A percentile compares a stretch with the other conserved stretches of the same genome.
Conservation (phyloP, 768 basidiomycete genomes). For the Hypholoma sublateritium region DNA sequence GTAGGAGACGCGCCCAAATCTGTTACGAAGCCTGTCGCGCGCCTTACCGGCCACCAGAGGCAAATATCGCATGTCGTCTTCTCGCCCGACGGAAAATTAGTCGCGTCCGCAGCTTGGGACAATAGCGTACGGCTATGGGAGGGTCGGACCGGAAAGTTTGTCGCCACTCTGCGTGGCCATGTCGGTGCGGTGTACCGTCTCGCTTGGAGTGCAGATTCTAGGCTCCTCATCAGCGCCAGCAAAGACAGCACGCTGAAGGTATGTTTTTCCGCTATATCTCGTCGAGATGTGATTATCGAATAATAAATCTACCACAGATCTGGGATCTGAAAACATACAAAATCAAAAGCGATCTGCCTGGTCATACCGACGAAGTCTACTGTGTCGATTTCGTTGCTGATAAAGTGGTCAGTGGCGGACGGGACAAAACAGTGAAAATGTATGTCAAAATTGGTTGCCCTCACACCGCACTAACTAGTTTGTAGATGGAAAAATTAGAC, state of each 20-base stretch:
- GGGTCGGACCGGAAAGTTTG: slow-evolving; percentile 78
- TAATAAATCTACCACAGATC: slow-evolving; percentile 47
- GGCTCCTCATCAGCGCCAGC: slow-evolving; percentile 90
- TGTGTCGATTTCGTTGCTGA: slow-evolving; percentile 99
- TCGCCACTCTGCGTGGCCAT: slow-evolving; percentile 89
- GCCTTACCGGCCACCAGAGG: slow-evolving; percentile 92
- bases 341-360: slow-evolving; percentile 89
- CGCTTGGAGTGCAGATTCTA: slow-evolving; percentile 92
- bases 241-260: slow-evolving; percentile 97
- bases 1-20: slow-evolving; percentile 11
- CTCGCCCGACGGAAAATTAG: slow-evolving; percentile 90
- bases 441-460: slow-evolving; percentile 41
- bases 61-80: slow-evolving; percentile 94
- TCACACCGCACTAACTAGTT: slow-evolving; percentile 1
- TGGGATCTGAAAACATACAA: slow-evolving; percentile 98
- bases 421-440: slow-evolving; percentile 93
- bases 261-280: slow-evolving; percentile 21
- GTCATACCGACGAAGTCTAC: slow-evolving; percentile 97
- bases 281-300: background rate
- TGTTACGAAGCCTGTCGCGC: slow-evolving; percentile 47
- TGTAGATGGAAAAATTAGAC: slow-evolving; percentile 17
- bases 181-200: slow-evolving; percentile 93
- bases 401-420: slow-evolving; percentile 97
- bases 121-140: slow-evolving; percentile 93
- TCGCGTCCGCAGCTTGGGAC: slow-evolving; percentile 91